phyloP scores from a whole-genome alignment of 225 moss, liverwort and hornwort genomes.

The Marchantia paleacea region DNA sequence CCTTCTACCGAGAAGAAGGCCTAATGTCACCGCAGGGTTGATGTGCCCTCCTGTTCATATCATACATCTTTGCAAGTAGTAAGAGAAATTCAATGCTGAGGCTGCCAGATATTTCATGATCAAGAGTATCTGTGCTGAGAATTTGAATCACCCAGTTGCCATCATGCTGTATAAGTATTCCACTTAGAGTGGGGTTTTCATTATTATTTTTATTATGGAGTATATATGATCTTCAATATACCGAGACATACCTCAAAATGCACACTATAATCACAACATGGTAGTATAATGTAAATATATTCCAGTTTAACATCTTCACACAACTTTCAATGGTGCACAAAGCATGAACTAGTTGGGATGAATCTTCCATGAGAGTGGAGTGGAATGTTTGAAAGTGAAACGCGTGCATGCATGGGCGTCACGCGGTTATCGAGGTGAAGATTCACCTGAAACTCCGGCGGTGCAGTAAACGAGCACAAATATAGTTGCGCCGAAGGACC shows the following conservation, averaged over 20 bases:
- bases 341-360: neutral
- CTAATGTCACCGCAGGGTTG: constrained; percentile 47
- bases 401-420: neutral
- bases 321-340: neutral
- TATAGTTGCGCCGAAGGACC: constrained; percentile 32
- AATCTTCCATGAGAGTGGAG: too few species aligned
- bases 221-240: neutral
- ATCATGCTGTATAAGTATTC: neutral
- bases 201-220: neutral
- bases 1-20: constrained; percentile 31
- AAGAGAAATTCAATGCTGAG: neutral
- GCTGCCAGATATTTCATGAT: neutral
- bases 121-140: neutral
- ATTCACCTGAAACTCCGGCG: constrained; percentile 39
- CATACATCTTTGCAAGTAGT: neutral
- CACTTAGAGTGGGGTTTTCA: too few species aligned
- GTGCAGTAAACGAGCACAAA: constrained; percentile 35
- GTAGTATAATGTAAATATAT: too few species aligned
- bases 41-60: constrained; percentile 43
- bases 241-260: too few species aligned
- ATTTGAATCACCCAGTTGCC: neutral
- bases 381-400: neutral
- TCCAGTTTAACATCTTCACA: too few species aligned
- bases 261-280: too few species aligned
- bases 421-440: neutral